These are phyloP conservation scores for Hypoxylon perforatum DNA, from an alignment of 495 filamentous ascomycete species.

Conservation along the genomic window DNA sequence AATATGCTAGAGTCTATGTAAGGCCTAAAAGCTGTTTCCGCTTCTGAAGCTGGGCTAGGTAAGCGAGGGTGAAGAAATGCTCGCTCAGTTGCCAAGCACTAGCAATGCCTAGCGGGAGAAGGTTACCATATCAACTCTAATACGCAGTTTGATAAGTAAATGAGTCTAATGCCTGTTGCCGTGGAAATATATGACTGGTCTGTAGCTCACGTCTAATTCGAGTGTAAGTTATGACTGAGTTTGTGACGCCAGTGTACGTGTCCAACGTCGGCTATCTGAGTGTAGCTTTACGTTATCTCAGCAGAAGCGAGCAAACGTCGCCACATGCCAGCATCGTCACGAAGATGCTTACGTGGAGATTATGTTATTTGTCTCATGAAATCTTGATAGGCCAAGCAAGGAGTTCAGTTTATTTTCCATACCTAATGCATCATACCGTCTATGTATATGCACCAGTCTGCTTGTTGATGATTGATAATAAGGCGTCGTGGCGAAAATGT, in stretches of 20 bases:
- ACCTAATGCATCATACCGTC: not conserved
- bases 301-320: not conserved
- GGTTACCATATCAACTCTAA: too few relatives aligned
- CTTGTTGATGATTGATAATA: not conserved
- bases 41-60: too few relatives aligned
- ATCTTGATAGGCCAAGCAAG: not conserved
- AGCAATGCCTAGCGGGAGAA: too few relatives aligned
- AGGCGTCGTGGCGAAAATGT: not conserved
- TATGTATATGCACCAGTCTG: not conserved
- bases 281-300: not conserved
- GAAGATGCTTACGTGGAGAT: constrained; percentile 1
- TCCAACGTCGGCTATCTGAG: constrained; percentile 9
- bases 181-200: too few relatives aligned
- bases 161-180: too few relatives aligned
- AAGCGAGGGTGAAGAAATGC: too few relatives aligned
- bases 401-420: not conserved
- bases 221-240: too few relatives aligned
- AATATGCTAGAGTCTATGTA: too few relatives aligned
- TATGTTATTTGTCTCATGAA: not conserved
- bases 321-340: not conserved
- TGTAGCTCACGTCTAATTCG: too few relatives aligned
- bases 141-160: too few relatives aligned
- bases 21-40: too few relatives aligned
- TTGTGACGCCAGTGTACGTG: not conserved
- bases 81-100: too few relatives aligned